Evolutionary conservation across 1,284 basidiomycete genomes (phyloP).

Genomic region (Sporisorium sorghi): DNA sequence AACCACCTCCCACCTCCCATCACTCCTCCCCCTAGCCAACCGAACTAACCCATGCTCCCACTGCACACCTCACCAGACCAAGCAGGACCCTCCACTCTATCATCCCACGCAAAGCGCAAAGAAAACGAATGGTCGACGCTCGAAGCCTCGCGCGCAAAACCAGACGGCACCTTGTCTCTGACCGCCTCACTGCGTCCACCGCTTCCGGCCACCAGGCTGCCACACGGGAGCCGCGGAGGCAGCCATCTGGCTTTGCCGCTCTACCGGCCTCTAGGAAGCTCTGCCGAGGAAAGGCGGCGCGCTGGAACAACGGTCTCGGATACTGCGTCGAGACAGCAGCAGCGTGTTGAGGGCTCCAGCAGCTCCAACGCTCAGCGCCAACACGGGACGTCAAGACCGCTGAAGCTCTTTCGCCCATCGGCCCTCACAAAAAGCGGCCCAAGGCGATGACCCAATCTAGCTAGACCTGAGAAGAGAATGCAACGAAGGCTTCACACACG

Average conservation of each 20-base stretch:
- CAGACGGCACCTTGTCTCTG: conserved; percentile 27
- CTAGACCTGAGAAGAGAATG: too few relatives aligned
- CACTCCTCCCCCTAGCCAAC: too few relatives aligned
- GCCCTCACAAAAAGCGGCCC: conserved; percentile 4
- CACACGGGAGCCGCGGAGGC: conserved; percentile 13
- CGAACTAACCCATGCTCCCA: too few relatives aligned
- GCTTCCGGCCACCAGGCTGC: conserved; percentile 30
- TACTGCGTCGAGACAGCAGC: not conserved
- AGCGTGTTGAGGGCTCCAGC: not conserved
- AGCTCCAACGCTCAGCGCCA: not conserved
- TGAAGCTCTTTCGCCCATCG: conserved; percentile 24
- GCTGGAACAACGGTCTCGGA: conserved; percentile 18
- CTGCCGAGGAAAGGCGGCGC: conserved; percentile 28
- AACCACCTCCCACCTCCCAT: too few relatives aligned
- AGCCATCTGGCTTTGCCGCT: conserved; percentile 34
- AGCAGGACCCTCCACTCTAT: not conserved
- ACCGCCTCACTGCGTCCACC: conserved; percentile 26
- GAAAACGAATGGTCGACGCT: conserved; percentile 47
- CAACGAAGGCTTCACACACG: too few relatives aligned
- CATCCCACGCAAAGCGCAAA: not conserved
- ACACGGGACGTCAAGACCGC: conserved; percentile 1
- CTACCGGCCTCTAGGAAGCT: conserved; percentile 32
- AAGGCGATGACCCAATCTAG: conserved; percentile 1
- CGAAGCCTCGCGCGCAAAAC: conserved; percentile 14
- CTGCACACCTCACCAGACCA: too few relatives aligned